Evolutionary conservation across 192 early-diverging fungal species (phyloP).

Genomic region (Rhizoclosmatium sp.): DNA sequence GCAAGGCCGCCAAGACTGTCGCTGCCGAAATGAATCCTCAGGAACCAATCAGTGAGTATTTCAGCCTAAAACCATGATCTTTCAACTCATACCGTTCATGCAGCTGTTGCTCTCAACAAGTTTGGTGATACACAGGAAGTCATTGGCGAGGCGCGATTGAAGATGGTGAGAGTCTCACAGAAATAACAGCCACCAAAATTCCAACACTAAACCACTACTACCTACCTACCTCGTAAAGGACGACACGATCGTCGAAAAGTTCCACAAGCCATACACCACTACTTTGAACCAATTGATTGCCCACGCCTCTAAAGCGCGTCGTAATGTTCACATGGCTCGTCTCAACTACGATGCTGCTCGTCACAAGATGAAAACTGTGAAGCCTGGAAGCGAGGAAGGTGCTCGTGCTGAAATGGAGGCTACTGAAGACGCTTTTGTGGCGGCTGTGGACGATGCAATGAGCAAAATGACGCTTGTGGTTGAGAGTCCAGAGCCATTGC

Average conservation of each 20-base stretch:
- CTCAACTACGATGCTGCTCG: constrained; percentile 89
- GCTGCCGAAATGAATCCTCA: constrained; percentile 76
- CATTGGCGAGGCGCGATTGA: constrained; percentile 80
- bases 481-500: constrained; percentile 85
- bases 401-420: constrained; percentile 85
- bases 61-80: neutral
- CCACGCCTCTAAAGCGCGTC: constrained; percentile 83
- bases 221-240: constrained; percentile 59
- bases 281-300: constrained; percentile 79
- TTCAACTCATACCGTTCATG: neutral
- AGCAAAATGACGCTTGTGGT: constrained; percentile 92
- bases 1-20: constrained; percentile 70
- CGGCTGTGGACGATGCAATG: constrained; percentile 94
- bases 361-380: constrained; percentile 74
- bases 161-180: constrained; percentile 40
- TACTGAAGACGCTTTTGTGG: constrained; percentile 95
- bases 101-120: constrained; percentile 83
- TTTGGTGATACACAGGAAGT: constrained; percentile 85
- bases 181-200: neutral
- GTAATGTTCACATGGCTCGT: constrained; percentile 82
- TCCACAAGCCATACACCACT: constrained; percentile 76
- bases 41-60: constrained; percentile 63
- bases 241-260: constrained; percentile 71
- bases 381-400: constrained; percentile 75
- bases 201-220: no score